phyloP scores from a whole-genome alignment of 2,329 filamentous ascomycete genomes.

The Ophiostoma ips region DNA sequence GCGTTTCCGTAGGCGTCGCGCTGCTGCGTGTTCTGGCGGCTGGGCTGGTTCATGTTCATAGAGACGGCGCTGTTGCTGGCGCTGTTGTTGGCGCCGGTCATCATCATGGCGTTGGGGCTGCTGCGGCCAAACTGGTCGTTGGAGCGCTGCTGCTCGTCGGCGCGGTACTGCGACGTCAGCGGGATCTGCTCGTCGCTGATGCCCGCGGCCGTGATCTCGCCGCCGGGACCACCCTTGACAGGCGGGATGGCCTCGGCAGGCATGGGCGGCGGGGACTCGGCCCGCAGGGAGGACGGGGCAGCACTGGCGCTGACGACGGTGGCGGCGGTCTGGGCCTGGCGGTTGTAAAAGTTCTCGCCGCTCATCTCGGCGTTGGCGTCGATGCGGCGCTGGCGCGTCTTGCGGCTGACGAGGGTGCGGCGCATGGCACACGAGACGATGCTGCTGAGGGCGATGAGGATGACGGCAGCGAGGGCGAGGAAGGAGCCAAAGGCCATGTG shows the following conservation, averaged over 20 bases:
- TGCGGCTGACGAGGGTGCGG: constrained; percentile 76
- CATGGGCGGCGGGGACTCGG: neutral
- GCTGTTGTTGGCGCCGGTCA: constrained; percentile 15
- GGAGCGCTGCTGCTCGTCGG: constrained; percentile 34
- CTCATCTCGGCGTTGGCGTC: constrained; percentile 96
- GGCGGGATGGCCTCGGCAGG: constrained; percentile 41
- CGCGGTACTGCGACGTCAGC: constrained; percentile 50
- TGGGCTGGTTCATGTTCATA: constrained; percentile 18
- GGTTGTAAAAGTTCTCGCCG: constrained; percentile 78
- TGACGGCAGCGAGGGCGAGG: constrained; percentile 77
- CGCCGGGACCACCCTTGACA: constrained; percentile 40
- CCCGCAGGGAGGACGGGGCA: neutral
- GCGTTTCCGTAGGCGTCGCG: constrained; percentile 54
- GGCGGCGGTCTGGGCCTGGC: constrained; percentile 38
- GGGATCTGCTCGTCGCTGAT: constrained; percentile 58
- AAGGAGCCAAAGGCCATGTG: constrained; percentile 91
- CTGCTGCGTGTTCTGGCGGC: constrained; percentile 22
- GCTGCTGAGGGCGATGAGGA: constrained; percentile 67
- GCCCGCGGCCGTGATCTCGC: constrained; percentile 47
- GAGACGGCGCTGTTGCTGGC: constrained; percentile 4
- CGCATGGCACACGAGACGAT: constrained; percentile 92
- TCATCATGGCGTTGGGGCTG: constrained; percentile 14
- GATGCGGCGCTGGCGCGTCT: constrained; percentile 84
- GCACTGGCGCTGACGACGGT: constrained; percentile 22
- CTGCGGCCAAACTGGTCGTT: constrained; percentile 18